Evolutionary conservation across 2,329 filamentous ascomycete genomes (phyloP).

Genomic region (Pseudocercospora pini-densiflorae): DNA sequence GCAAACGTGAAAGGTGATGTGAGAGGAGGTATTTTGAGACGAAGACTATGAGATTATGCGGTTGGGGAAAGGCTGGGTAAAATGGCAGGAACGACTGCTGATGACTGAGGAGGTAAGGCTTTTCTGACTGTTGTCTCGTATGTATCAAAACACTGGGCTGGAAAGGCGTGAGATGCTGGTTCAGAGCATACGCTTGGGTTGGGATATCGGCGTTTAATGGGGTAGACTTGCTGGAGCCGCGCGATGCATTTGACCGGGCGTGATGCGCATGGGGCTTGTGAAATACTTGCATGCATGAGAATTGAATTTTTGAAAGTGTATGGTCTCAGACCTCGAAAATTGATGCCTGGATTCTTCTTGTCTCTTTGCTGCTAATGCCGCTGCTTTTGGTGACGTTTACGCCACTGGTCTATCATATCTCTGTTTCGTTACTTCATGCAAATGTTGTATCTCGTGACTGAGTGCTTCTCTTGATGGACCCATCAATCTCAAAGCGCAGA

Average conservation of each 20-base stretch:
- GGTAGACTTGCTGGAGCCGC: not conserved
- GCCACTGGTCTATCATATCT: slow-evolving; percentile 7
- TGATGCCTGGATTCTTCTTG: not conserved
- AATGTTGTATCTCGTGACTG: not conserved
- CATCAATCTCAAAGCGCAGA: not conserved
- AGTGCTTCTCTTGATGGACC: no score
- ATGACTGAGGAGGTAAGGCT: slow-evolving; percentile 11
- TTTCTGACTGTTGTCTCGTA: slow-evolving; percentile 9
- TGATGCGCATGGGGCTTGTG: not conserved
- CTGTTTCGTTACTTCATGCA: slow-evolving; percentile 11
- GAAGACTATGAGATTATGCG: slow-evolving; percentile 13
- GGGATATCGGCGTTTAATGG: slow-evolving; percentile 11
- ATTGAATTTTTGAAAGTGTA: not conserved
- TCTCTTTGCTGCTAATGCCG: slow-evolving; percentile 2
- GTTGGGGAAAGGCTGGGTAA: not conserved
- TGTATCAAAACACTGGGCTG: not conserved
- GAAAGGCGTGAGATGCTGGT: slow-evolving; percentile 5
- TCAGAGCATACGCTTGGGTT: slow-evolving; percentile 1
- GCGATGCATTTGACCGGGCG: not conserved
- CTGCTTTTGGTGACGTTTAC: slow-evolving; percentile 8
- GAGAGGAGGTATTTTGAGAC: not conserved
- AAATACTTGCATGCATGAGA: not conserved
- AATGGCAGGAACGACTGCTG: not conserved
- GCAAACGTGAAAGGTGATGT: not conserved
- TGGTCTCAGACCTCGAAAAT: not conserved